Evolutionary conservation across 192 early-diverging fungal genomes (phyloP).

Genomic region (Coemansia sp.): DNA sequence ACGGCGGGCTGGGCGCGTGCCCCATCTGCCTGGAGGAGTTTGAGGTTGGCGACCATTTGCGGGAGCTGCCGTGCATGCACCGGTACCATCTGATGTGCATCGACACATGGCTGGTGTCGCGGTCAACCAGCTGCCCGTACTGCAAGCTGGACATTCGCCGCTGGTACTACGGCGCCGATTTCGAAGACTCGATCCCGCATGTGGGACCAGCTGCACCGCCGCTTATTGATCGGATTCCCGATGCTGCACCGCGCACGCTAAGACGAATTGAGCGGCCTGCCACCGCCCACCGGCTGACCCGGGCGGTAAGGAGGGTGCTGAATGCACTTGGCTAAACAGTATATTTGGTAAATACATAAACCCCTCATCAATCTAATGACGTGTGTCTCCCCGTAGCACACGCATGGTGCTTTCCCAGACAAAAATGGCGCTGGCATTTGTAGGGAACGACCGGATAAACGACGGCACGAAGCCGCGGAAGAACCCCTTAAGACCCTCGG

Average conservation of each 20-base stretch:
- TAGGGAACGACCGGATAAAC: slow-evolving; percentile 90
- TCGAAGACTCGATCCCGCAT: slow-evolving; percentile 16
- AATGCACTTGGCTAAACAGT: too few relatives aligned
- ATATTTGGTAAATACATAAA: too few relatives aligned
- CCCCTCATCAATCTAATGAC: slow-evolving; percentile 3
- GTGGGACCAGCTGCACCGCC: not conserved
- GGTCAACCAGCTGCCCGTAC: slow-evolving; percentile 53
- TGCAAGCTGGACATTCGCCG: slow-evolving; percentile 52
- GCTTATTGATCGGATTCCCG: not conserved
- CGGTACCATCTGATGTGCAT: slow-evolving; percentile 67
- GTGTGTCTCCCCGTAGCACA: slow-evolving; percentile 33
- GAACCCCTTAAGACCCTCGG: slow-evolving; percentile 79
- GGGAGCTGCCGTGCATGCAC: slow-evolving; percentile 66
- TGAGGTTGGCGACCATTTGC: slow-evolving; percentile 59
- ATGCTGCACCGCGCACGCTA: not conserved
- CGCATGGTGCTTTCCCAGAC: slow-evolving; percentile 77
- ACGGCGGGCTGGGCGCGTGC: slow-evolving; percentile 51
- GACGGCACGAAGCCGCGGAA: slow-evolving; percentile 88
- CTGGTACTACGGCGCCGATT: slow-evolving; percentile 44
- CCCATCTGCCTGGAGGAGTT: slow-evolving; percentile 72
- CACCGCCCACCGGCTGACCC: too few relatives aligned
- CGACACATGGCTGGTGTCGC: slow-evolving; percentile 60
- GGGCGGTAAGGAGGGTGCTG: too few relatives aligned
- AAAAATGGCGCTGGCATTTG: slow-evolving; percentile 91
- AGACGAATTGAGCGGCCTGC: not conserved